Evolutionary conservation across 805 yeast genomes (phyloP), one percentile per base, ranked within the genome.

Genomic region (Myxozyma melibiosi): DNA sequence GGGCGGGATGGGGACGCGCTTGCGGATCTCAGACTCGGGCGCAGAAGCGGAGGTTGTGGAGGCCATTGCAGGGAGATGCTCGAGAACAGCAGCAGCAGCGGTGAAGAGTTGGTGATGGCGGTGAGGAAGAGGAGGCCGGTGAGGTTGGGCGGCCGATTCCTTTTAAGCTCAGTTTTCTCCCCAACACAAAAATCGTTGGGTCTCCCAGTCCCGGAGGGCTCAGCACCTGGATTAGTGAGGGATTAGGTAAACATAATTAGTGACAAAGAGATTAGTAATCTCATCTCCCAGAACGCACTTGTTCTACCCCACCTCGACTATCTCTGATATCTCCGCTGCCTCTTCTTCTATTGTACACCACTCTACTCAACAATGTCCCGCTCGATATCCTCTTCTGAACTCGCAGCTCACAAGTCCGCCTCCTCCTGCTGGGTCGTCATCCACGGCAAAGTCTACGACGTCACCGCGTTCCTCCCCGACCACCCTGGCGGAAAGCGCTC

Each of bases 401-500:
- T 68, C 22, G 57, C 63, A 16, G 48, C 43, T 22, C 71, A 68
- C 53, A 65, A 61, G 34, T 47, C 61, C n/a, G 51, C 57, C n/a
- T 44, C 42, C 8, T 66, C 69, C 24, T 64, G 68, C 66, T 71
- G 74, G 73, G 71, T 71, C 58, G 69, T 68, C 11, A 68, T 72
- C 37, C 63, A 70, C 27, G 71, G 73, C 5, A 71, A 69, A 39
- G 76, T 74, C 2, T 74, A 71, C 57, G 71, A 72, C 42, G 75
- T 74, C 30, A 65, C 72, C 4, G 63, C 61, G 6, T 74, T 70
- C 51, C 57, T 74, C 11, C 58, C 57, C 13, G 55, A 57, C 34
- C 67, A 69, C 33, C 85, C 85, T 1, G 85, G 85, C 22, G 85
- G 85, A n/a, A 68, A 65, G 44, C 62, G 66, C 13, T 74, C 78